Evolutionary conservation across 177 flowering plant genomes (phyloP).

Genomic region (Vitis hybrid): DNA sequence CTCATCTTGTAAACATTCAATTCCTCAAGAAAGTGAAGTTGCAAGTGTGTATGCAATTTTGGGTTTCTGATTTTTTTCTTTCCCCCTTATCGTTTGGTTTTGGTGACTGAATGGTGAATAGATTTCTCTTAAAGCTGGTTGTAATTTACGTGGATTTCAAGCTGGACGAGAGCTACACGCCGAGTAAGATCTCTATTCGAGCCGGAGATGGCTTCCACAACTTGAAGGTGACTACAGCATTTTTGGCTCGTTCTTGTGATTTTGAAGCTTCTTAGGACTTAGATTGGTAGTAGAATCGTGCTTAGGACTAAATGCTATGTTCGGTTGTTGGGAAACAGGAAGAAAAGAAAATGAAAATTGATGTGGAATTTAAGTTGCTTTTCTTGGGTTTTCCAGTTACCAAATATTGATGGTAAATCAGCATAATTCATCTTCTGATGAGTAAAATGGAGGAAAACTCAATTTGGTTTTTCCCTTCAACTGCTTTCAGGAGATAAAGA

Average conservation of each 20-base stretch:
- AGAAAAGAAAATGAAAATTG: no score
- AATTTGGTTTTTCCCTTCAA: neutral
- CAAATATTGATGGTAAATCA: neutral
- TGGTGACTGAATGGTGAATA: neutral
- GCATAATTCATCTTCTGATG: no score
- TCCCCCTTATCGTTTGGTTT: neutral
- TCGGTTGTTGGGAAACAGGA: no score
- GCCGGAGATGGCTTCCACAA: conserved; percentile 98
- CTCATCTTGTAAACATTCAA: conserved; percentile 86
- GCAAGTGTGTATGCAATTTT: conserved; percentile 36
- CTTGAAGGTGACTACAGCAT: conserved; percentile 56
- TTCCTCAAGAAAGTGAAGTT: conserved; percentile 93
- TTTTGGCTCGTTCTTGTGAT: no score
- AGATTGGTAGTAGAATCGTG: no score
- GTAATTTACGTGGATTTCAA: conserved; percentile 91
- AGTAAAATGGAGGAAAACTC: neutral
- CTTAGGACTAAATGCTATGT: no score
- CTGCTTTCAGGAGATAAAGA: conserved; percentile 52
- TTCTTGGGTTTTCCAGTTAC: neutral
- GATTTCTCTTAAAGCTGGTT: conserved; percentile 44
- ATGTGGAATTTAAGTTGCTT: neutral
- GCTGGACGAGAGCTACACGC: conserved; percentile 98
- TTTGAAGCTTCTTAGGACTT: no score
- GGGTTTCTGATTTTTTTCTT: neutral
- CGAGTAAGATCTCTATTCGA: conserved; percentile 81